Evolutionary conservation across 2,329 filamentous ascomycete species (phyloP).

Genomic region (Fusarium hainanense): DNA sequence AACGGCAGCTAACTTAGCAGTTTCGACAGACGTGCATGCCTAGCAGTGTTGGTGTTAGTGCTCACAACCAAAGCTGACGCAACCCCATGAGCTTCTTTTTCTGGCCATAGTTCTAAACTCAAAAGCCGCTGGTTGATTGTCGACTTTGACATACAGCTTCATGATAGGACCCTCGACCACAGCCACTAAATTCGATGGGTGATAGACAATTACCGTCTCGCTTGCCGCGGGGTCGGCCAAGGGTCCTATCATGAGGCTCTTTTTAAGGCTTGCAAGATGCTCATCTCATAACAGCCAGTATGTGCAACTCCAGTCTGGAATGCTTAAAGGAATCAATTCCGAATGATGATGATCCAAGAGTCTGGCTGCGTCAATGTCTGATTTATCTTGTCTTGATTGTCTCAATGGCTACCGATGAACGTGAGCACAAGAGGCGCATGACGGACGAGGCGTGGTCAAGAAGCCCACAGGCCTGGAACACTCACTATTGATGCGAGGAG

Average conservation of each 20-base stretch:
- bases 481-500: slow-evolving; percentile 32
- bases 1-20: slow-evolving; percentile 25
- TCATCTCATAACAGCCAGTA: neutral
- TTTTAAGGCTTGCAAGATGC: neutral
- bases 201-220: slow-evolving; percentile 10
- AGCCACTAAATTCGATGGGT: slow-evolving; percentile 19
- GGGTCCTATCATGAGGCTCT: slow-evolving; percentile 39
- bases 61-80: slow-evolving; percentile 44
- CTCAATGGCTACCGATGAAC: slow-evolving; percentile 28
- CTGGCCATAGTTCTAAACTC: slow-evolving; percentile 39
- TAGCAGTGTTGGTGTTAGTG: slow-evolving; percentile 18
- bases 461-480: slow-evolving; percentile 28
- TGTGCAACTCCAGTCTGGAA: slow-evolving; percentile 20
- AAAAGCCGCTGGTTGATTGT: slow-evolving; percentile 41
- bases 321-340: slow-evolving; percentile 3
- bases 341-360: slow-evolving; percentile 22
- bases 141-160: slow-evolving; percentile 10
- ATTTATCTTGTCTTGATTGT: slow-evolving; percentile 16
- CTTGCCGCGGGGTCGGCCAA: slow-evolving; percentile 20
- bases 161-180: slow-evolving; percentile 14
- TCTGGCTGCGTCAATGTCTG: slow-evolving; percentile 8
- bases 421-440: slow-evolving; percentile 35
- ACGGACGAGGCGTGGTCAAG: slow-evolving; percentile 28
- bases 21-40: slow-evolving; percentile 24
- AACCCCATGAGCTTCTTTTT: slow-evolving; percentile 39